Evolutionary conservation across 1,284 basidiomycete genomes (phyloP), one percentile per base, ranked within the genome.

Genomic region (Neonothopanus nambi): DNA sequence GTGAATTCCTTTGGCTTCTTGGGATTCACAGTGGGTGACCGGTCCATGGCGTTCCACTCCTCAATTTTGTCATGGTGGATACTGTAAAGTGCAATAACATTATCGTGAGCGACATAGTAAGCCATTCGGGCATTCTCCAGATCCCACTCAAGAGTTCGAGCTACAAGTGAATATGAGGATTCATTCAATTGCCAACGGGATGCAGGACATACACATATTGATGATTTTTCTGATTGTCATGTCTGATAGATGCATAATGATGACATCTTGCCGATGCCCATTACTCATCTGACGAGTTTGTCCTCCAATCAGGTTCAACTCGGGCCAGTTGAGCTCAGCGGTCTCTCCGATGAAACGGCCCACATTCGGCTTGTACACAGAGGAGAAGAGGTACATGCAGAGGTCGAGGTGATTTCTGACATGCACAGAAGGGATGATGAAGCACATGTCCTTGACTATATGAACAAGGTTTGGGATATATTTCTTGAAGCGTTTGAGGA

Each of bases 281-380:
- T 54, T 51, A 36, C 56, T 65, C 65, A 64, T 64, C 46, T 66
- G 65, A 0, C 57, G 48, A 1, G 55, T 57, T 23, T 62, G 59
- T 0, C 57, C 36, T 1, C 59, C 60, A 3, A 67, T 52, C 21
- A 61, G 59, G 36, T 68, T 68, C 1, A 59, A 28, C 28, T 63
- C 54, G 1, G 52, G 48, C 67, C 67, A 68, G 6, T 48, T 43
- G 6, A 54, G 40, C 47, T 68, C 63, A 0, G 63, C 62, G 0
- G 62, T 63, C 52, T 68, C 64, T 1, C 63, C 63, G 40, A 62
- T 59, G 30, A 65, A 65, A 37, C 65, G 64, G 1, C 59, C 59
- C 0, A 54, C 58, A 2, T 50, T 41, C 8, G 17, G 2, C 17
- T 53, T 59, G 30, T 66, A 67, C 0, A 49, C 56, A 24, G 61